phyloP scores from a whole-genome alignment of 2,329 filamentous ascomycete genomes.

The Sporothrix variecibatus region DNA sequence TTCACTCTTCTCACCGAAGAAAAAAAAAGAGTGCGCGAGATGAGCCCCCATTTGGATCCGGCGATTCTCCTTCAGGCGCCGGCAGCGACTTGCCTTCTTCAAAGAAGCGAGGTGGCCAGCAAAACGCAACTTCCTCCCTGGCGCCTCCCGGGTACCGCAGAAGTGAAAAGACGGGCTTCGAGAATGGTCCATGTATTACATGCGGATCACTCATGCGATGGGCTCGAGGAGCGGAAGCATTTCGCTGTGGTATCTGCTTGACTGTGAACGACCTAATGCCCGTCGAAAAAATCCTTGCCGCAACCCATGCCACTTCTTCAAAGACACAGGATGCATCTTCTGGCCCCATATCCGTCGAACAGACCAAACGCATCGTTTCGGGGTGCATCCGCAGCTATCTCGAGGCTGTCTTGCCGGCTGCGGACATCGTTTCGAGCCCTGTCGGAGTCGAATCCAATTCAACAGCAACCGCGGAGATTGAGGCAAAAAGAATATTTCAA shows the following conservation, averaged over 20 bases:
- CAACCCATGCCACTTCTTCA: too few relatives aligned
- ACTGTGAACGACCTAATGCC: conserved; percentile 79
- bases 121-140: neutral
- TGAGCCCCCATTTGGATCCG: conserved; percentile 38
- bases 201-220: conserved; percentile 80
- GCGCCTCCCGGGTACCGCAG: too few relatives aligned
- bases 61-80: conserved; percentile 45
- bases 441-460: neutral
- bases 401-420: conserved; percentile 21
- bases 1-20: conserved; percentile 64
- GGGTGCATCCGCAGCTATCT: conserved; percentile 46
- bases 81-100: conserved; percentile 44
- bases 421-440: neutral
- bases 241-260: conserved; percentile 80
- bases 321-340: conserved; percentile 4
- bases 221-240: conserved; percentile 71
- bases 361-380: conserved; percentile 55
- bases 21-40: conserved; percentile 58
- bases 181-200: conserved; percentile 78
- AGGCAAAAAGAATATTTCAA: conserved; percentile 67
- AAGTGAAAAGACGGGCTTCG: conserved; percentile 55
- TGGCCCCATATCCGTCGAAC: conserved; percentile 56
- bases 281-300: conserved; percentile 26
- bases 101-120: conserved; percentile 32
- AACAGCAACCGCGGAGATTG: conserved; percentile 31